Conservation (phyloP, 2,329 filamentous ascomycete species). For the Neonectria ditissima region DNA sequence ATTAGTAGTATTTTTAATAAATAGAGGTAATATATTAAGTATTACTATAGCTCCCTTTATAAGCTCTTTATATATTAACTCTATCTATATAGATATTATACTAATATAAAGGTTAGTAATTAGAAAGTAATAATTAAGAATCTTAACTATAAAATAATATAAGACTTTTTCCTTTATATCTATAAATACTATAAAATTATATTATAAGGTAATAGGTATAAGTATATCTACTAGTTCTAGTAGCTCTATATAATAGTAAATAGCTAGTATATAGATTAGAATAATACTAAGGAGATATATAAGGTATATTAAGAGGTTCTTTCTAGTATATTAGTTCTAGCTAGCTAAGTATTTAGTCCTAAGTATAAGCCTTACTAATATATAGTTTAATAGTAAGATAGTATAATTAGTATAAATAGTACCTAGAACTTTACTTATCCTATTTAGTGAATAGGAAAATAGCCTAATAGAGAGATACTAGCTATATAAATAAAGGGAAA, state of each 20-base stretch:
- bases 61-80: conserved; percentile 18
- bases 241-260: conserved; percentile 42
- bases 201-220: conserved; percentile 36
- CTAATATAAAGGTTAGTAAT: conserved; percentile 35
- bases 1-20: conserved; percentile 37
- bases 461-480: too few relatives aligned
- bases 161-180: conserved; percentile 45
- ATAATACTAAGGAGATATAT: conserved; percentile 9
- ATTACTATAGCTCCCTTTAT: neutral
- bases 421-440: too few relatives aligned
- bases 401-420: too few relatives aligned
- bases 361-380: conserved; percentile 21
- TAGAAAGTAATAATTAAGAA: conserved; percentile 35
- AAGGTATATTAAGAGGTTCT: neutral
- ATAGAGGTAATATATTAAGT: conserved; percentile 37
- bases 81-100: conserved; percentile 33
- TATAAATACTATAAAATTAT: conserved; percentile 39
- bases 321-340: neutral
- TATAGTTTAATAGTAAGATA: too few relatives aligned
- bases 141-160: conserved; percentile 29
- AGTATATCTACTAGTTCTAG: conserved; percentile 46
- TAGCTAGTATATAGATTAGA: conserved; percentile 31
- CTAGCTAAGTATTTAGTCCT: neutral
- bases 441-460: too few relatives aligned
- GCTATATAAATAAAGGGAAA: too few relatives aligned